Base-by-base conservation (phyloP, 2,329 filamentous ascomycete species). In the Exserohilum turcica region DNA sequence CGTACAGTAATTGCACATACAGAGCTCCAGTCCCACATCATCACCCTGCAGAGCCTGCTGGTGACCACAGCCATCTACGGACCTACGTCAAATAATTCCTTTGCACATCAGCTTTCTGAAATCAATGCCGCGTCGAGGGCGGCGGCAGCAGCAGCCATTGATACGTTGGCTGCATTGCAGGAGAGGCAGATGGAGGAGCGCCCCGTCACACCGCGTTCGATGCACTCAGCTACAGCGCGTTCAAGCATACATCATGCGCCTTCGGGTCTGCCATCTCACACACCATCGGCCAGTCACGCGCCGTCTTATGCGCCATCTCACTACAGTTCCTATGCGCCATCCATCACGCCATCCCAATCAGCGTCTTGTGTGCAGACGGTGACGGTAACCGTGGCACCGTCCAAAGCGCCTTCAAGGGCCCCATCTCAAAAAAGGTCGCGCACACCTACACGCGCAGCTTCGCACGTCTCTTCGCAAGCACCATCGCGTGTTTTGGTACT, bases 21-120 rank as follows among this genome's bases (percentile, higher is more conserved):
- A 9, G 68, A 59, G 4, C 61, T 74, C 9, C 72, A 74, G 43
- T 66, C 67, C 3, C 67, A 73, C 33, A 71, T 74, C 36, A 74
- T 74, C n/a, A 61, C 57, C 7, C 62, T 74, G 1, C 72, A 74
- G 48, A 66, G 61, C 9, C 61, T 66, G 1, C 48, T 74, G 12
- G 63, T 74, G 8, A 67, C 60, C 1, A 72, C 66, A 1, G 72
- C 73, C 47, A 58, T 74, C 2, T 74, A 74, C 46, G 72, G 72
- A 6, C 72, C 72, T 16, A 67, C 67, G 8, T 73, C 69, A 8
- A 49, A 58, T 5, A 64, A 72, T 13, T 56, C 71, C 10, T 67
- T 73, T 46, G 66, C 67, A 9, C 67, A 68, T 48, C 72, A 73
- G 35, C 48, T 74, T 4, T 60, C 61, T 5, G 68, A 59, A 16